A percentile compares a stretch with the other conserved stretches of the same genome.
phyloP scores from a whole-genome alignment of 306 rosid genomes.

The Trichosanthes truncata region DNA sequence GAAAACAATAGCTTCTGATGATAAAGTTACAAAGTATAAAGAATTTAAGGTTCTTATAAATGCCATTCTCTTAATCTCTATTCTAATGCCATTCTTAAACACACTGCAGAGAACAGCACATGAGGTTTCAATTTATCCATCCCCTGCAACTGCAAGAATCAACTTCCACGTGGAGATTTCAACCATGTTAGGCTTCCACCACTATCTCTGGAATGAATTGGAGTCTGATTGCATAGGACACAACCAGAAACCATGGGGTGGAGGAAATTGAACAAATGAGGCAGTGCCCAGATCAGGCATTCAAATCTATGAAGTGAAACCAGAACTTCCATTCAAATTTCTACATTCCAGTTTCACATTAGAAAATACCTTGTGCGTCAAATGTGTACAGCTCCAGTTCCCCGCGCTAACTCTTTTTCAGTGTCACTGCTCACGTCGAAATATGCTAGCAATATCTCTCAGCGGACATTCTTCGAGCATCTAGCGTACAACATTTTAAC shows the following conservation, averaged over 20 bases:
- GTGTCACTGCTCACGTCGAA: not conserved
- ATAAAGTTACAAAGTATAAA: not conserved
- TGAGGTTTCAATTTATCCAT: not conserved
- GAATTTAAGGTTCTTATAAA: constrained; percentile 4
- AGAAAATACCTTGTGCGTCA: not conserved
- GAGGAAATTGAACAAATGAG: not conserved
- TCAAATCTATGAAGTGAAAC: not conserved
- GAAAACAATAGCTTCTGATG: constrained; percentile 4
- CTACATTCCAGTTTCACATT: not conserved
- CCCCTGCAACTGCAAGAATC: not conserved
- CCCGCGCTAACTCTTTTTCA: not conserved
- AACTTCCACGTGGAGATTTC: not conserved
- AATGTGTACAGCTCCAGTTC: not conserved
- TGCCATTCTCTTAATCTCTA: constrained; percentile 1
- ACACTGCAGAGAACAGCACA: not conserved
- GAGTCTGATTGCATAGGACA: not conserved
- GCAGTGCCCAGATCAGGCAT: not conserved
- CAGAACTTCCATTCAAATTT: not conserved
- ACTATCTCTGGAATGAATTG: constrained; percentile 6
- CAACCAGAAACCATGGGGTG: not conserved
- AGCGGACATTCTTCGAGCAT: constrained; percentile 6
- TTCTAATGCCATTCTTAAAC: not conserved
- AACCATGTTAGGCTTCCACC: not conserved
- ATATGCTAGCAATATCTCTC: not conserved
- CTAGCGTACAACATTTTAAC: not conserved